Evolutionary conservation across 2,329 filamentous ascomycete species (phyloP).

Genomic region (Colletotrichum sp.): DNA sequence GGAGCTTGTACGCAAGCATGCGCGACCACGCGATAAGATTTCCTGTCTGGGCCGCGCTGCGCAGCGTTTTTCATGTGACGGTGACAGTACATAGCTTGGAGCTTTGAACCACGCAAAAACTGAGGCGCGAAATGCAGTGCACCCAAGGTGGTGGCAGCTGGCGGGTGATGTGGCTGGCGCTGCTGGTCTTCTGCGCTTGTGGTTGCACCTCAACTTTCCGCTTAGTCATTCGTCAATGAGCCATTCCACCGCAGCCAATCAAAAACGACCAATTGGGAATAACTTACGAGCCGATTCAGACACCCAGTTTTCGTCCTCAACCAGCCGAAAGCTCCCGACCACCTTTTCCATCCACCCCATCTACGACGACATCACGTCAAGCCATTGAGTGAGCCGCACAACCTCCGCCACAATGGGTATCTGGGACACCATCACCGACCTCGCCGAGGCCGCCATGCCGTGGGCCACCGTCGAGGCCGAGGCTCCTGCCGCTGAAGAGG

Average conservation of each 20-base stretch:
- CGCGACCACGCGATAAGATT: not conserved
- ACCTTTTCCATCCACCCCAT: slow-evolving; percentile 32
- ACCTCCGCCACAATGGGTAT: slow-evolving; percentile 64
- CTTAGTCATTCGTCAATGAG: slow-evolving; percentile 5
- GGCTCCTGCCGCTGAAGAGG: slow-evolving; percentile 71
- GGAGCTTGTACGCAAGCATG: not conserved
- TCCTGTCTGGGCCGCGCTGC: not conserved
- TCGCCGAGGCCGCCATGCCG: slow-evolving; percentile 69
- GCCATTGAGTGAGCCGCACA: slow-evolving; percentile 34
- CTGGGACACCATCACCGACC: slow-evolving; percentile 69
- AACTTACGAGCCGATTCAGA: slow-evolving; percentile 46
- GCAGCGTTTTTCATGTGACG: not conserved
- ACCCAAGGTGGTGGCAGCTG: not conserved
- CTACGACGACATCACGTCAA: slow-evolving; percentile 21
- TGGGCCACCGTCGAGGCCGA: slow-evolving; percentile 71
- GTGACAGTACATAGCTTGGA: not conserved
- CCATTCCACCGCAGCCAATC: slow-evolving; percentile 43
- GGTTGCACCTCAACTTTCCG: not conserved
- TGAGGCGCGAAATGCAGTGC: not conserved
- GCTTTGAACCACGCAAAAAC: not conserved
- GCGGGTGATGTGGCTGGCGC: not conserved
- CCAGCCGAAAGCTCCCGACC: slow-evolving; percentile 44
- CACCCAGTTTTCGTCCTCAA: slow-evolving; percentile 21
- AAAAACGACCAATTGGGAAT: slow-evolving; percentile 54
- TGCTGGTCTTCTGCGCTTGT: not conserved